A percentile compares a stretch with the other conserved stretches of the same genome.
Evolutionary conservation across 208 protist species (phyloP).

Genomic region (Wallacemonas collosoma): DNA sequence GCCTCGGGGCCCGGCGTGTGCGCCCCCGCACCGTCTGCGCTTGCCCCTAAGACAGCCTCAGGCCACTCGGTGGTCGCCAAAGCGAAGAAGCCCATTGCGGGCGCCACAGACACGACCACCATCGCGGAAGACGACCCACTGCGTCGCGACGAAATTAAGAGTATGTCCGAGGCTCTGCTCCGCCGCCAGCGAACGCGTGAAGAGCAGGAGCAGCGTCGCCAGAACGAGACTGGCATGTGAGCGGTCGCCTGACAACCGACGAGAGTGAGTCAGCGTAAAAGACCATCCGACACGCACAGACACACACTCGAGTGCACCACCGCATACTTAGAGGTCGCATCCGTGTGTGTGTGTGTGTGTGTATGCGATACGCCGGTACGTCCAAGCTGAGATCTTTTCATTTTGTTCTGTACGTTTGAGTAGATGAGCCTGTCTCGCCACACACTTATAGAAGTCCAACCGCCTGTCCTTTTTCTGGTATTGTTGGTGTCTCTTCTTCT

Average conservation of each 20-base stretch:
- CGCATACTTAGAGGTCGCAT: no score
- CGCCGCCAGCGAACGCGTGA: slow-evolving; percentile 31
- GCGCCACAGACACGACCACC: not conserved
- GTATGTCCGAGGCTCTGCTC: slow-evolving; percentile 47
- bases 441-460: not conserved
- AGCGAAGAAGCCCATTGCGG: not conserved
- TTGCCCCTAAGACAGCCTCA: slow-evolving; percentile 3
- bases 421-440: no score
- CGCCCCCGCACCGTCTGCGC: not conserved
- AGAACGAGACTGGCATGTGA: slow-evolving; percentile 9
- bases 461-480: not conserved
- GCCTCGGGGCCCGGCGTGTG: not conserved
- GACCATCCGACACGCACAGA: no score
- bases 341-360: no score
- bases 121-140: slow-evolving; percentile 47
- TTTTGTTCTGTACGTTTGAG: no score
- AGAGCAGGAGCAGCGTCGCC: slow-evolving; percentile 28
- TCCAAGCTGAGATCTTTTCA: no score
- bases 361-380: no score
- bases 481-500: not conserved
- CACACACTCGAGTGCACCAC: no score
- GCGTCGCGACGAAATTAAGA: slow-evolving; percentile 63
- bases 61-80: not conserved
- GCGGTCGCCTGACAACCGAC: no score
- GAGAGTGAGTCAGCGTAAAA: no score